phyloP scores from a whole-genome alignment of 495 filamentous ascomycete species.

The Penicillium odoratum region DNA sequence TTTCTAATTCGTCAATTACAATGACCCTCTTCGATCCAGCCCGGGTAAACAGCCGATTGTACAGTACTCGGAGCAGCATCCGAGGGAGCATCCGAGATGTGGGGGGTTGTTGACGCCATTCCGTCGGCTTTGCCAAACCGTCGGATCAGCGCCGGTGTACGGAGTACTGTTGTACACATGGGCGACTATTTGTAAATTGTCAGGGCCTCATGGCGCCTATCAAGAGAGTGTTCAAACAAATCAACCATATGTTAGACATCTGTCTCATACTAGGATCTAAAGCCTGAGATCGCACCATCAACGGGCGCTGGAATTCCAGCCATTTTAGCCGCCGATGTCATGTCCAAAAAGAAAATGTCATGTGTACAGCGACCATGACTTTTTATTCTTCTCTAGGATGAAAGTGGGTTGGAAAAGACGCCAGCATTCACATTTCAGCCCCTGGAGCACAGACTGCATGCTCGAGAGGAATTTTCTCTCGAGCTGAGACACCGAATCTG shows the following conservation, averaged over 20 bases:
- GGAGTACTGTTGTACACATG: neutral
- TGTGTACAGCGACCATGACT: neutral
- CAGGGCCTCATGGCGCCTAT: neutral
- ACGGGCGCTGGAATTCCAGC: conserved; percentile 3
- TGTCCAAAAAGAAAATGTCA: conserved; percentile 1
- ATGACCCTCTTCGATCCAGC: neutral
- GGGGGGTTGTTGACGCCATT: conserved; percentile 19
- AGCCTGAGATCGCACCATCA: neutral
- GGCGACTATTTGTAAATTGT: neutral
- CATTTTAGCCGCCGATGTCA: conserved; percentile 7
- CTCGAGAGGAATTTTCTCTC: neutral
- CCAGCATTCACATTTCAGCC: neutral
- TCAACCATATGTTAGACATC: neutral
- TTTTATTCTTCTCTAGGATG: neutral
- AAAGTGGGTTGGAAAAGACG: neutral
- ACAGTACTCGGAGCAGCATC: neutral
- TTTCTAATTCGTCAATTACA: neutral
- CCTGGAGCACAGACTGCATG: neutral
- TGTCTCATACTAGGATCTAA: neutral
- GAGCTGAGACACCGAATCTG: neutral
- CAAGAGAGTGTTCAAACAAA: neutral
- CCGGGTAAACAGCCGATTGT: conserved; percentile 9
- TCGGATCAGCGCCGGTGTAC: conserved; percentile 8
- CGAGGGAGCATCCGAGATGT: conserved; percentile 11
- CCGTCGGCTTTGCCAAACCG: conserved; percentile 11